phyloP scores from a whole-genome alignment of 768 basidiomycete species.

The Lactarius hatsudake region DNA sequence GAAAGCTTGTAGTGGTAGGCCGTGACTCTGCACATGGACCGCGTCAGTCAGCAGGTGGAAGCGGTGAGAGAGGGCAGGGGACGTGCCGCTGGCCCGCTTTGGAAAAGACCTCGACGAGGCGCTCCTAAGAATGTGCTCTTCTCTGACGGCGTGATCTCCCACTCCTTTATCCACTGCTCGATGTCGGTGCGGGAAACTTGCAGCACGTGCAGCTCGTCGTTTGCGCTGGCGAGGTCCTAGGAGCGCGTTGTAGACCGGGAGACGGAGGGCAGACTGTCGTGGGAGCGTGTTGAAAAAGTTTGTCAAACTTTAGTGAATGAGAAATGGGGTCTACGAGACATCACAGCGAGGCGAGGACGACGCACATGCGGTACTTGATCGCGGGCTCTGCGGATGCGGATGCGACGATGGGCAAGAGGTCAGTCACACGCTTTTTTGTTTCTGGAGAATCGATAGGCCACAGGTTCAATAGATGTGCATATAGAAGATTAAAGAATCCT shows the following conservation, averaged over 20 bases:
- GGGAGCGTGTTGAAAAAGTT: neutral
- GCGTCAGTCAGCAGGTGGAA: slow-evolving; percentile 46
- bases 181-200: neutral
- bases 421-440: neutral
- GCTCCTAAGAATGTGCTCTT: slow-evolving; percentile 39
- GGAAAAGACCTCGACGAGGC: slow-evolving; percentile 40
- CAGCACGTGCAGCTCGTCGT: neutral
- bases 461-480: neutral
- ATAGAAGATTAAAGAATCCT: neutral
- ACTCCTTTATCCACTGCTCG: neutral
- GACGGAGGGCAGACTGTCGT: neutral
- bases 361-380: neutral
- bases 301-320: neutral
- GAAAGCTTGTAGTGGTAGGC: neutral
- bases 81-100: neutral
- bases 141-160: neutral
- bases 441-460: neutral
- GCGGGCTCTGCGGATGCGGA: neutral
- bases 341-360: neutral
- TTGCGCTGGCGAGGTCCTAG: neutral
- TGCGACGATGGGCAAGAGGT: neutral
- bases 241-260: neutral
- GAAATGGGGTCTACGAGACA: neutral
- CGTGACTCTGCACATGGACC: slow-evolving; percentile 16
- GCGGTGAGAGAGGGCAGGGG: slow-evolving; percentile 32